These are phyloP conservation scores for Amanita brunnescens DNA, from an alignment of 768 basidiomycete species.

Conservation along the genomic window DNA sequence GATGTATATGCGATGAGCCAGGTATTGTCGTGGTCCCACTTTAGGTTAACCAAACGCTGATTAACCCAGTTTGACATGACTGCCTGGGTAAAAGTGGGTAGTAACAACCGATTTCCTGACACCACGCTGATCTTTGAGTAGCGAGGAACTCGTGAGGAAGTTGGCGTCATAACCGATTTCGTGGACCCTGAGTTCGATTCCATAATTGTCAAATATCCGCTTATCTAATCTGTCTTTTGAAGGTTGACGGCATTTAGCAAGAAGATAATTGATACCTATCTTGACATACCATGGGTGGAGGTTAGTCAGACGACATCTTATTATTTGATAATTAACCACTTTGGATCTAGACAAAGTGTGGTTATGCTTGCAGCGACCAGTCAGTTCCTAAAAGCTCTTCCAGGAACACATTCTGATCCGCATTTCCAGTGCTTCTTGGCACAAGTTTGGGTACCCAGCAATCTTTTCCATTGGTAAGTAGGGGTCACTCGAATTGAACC, in stretches of 20 bases:
- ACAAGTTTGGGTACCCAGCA: conserved; percentile 77
- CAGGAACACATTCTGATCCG: conserved; percentile 17
- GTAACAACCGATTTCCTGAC: conserved; percentile 14
- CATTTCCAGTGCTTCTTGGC: conserved; percentile 59
- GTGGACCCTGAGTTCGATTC: conserved; percentile 48
- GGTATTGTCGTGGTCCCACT: conserved; percentile 27
- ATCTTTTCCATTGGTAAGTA: conserved; percentile 73
- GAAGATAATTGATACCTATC: conserved; percentile 65
- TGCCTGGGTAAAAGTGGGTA: conserved; percentile 77
- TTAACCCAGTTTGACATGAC: conserved; percentile 76
- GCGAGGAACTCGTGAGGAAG: conserved; percentile 64
- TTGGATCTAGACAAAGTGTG: conserved; percentile 65
- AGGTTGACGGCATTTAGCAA: conserved; percentile 80
- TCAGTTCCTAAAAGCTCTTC: conserved; percentile 27
- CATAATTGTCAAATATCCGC: conserved; percentile 8
- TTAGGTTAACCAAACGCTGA: conserved; percentile 10
- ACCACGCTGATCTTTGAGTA: conserved; percentile 19
- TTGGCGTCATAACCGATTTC: conserved; percentile 81
- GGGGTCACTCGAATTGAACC: conserved; percentile 11
- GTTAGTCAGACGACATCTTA: conserved; percentile 17
- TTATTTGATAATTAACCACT: conserved; percentile 8
- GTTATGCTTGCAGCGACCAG: conserved; percentile 94
- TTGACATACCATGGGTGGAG: conserved; percentile 75
- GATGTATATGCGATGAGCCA: conserved; percentile 82
- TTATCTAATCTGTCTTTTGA: conserved; percentile 10